Percentiles rank a stretch among this genome's conserved stretches.
phyloP scores from a whole-genome alignment of 176 grass and related monocot species.

The Saccharum officinarum region DNA sequence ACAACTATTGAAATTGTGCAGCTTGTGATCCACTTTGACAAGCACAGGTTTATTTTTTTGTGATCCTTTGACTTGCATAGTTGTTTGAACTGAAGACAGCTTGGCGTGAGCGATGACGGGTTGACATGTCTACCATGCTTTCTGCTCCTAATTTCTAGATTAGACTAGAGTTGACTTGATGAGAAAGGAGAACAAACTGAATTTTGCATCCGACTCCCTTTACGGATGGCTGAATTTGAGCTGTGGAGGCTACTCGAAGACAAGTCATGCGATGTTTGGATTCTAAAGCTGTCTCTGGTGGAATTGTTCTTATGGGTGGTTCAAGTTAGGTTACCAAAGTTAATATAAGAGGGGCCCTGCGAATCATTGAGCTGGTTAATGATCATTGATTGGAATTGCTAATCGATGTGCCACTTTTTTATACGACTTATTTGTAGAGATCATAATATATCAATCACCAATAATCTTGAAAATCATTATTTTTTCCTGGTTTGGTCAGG shows the following conservation, averaged over 20 bases:
- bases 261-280: neutral
- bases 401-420: neutral
- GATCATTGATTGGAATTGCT: neutral
- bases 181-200: neutral
- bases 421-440: neutral
- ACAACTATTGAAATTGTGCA: neutral
- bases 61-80: too few species aligned
- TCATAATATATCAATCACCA: neutral
- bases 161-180: slow-evolving; percentile 3
- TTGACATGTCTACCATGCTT: neutral
- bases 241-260: neutral
- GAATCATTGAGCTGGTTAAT: neutral
- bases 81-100: slow-evolving; percentile 9
- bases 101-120: slow-evolving; percentile 28
- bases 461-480: neutral
- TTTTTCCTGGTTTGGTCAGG: neutral
- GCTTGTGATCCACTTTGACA: slow-evolving; percentile 1
- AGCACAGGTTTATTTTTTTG: neutral
- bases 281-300: slow-evolving; percentile 5
- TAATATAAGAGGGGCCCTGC: neutral
- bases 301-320: slow-evolving; percentile 2
- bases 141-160: neutral
- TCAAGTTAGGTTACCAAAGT: slow-evolving; percentile 43
- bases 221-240: neutral
- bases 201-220: neutral